These are phyloP conservation scores for Vigna nakashimae DNA, from an alignment of 306 rosid species.

Conservation along the genomic window DNA sequence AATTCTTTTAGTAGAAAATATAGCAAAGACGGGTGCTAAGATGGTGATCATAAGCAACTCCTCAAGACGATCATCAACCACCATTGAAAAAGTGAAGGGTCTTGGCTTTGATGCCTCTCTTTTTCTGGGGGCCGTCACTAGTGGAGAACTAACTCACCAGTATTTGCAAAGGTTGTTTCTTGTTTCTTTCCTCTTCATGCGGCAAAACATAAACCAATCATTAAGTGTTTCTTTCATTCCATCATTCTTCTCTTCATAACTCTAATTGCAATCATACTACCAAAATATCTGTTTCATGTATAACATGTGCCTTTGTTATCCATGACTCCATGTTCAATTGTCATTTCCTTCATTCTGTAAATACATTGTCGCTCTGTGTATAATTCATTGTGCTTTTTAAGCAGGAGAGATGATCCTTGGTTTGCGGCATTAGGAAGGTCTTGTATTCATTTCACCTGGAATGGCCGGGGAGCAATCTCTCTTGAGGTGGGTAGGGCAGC, in stretches of 20 bases:
- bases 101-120: constrained; percentile 92
- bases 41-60: constrained; percentile 96
- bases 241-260: too few relatives aligned
- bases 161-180: constrained; percentile 69
- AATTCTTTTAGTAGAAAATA: constrained; percentile 66
- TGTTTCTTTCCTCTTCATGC: background rate
- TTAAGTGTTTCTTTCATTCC: background rate
- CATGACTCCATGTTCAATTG: background rate
- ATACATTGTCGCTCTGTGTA: constrained; percentile 11
- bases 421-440: constrained; percentile 87
- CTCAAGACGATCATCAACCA: constrained; percentile 85
- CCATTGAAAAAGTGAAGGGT: constrained; percentile 76
- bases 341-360: background rate
- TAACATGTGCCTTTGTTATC: background rate
- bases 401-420: constrained; percentile 95
- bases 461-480: constrained; percentile 83
- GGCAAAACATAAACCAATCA: constrained; percentile 3
- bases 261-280: constrained; percentile 15
- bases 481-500: constrained; percentile 69
- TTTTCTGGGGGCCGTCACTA: constrained; percentile 85
- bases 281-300: background rate
- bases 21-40: constrained; percentile 81
- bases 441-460: constrained; percentile 96
- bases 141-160: constrained; percentile 91
- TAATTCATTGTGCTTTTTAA: constrained; percentile 26